Evolutionary conservation across 2,329 filamentous ascomycete species (phyloP).

Genomic region (Graphiopsis chlorocephala): DNA sequence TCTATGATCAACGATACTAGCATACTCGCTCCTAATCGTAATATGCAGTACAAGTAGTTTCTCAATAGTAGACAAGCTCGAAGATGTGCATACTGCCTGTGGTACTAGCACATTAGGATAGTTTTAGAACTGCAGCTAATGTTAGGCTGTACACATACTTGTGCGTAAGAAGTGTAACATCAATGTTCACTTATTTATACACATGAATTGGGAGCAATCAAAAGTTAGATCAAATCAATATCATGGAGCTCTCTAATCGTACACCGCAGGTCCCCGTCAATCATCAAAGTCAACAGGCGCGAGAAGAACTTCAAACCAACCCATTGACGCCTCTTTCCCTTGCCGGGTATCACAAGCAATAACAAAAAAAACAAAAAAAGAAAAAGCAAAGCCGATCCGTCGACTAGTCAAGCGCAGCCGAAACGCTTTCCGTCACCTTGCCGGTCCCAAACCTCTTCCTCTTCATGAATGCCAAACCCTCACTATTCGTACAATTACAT

Average conservation of each 20-base stretch:
- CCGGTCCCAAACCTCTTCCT: not conserved
- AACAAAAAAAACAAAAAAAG: not conserved
- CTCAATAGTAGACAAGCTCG: too few relatives aligned
- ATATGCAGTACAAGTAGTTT: too few relatives aligned
- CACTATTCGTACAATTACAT: slow-evolving; percentile 7
- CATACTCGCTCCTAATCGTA: too few relatives aligned
- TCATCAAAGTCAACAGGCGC: not conserved
- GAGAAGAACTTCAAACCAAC: not conserved
- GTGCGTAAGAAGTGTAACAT: too few relatives aligned
- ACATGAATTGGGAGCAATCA: not conserved
- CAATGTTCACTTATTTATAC: too few relatives aligned
- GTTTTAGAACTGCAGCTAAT: too few relatives aligned
- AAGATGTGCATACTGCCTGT: too few relatives aligned
- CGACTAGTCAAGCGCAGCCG: not conserved
- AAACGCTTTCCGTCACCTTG: not conserved
- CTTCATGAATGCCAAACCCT: not conserved
- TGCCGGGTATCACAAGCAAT: slow-evolving; percentile 13
- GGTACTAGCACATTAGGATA: too few relatives aligned
- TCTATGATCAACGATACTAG: too few relatives aligned
- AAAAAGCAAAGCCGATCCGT: not conserved
- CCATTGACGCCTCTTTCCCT: slow-evolving; percentile 10
- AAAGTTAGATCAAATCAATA: not conserved
- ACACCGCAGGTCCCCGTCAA: not conserved
- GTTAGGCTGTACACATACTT: too few relatives aligned
- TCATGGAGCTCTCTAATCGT: not conserved